Evolutionary conservation across 2,329 filamentous ascomycete genomes (phyloP).

Genomic region (Myriosclerotinia scirpicola): DNA sequence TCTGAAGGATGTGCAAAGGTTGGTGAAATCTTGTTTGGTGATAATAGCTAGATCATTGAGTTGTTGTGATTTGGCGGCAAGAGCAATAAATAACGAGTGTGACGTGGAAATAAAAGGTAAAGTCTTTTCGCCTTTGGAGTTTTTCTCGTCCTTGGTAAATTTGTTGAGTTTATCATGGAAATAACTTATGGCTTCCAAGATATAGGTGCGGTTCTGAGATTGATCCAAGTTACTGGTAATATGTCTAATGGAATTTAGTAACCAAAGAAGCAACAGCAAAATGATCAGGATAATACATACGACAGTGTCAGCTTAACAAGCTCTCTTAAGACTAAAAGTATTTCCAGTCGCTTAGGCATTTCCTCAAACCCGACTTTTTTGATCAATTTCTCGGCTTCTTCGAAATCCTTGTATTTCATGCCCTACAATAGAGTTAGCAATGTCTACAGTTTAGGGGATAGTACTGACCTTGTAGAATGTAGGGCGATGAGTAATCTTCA

Average conservation of each 20-base stretch:
- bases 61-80: slow-evolving; percentile 27
- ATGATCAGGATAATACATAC: slow-evolving; percentile 27
- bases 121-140: slow-evolving; percentile 27
- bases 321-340: slow-evolving; percentile 25
- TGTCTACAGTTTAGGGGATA: neutral
- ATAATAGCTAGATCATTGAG: slow-evolving; percentile 33
- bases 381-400: slow-evolving; percentile 37
- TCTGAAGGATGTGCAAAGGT: slow-evolving; percentile 27
- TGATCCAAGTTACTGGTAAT: slow-evolving; percentile 37
- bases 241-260: slow-evolving; percentile 30
- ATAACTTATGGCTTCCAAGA: slow-evolving; percentile 31
- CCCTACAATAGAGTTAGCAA: slow-evolving; percentile 25
- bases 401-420: slow-evolving; percentile 44
- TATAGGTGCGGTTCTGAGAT: slow-evolving; percentile 34
- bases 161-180: slow-evolving; percentile 33
- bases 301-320: slow-evolving; percentile 34
- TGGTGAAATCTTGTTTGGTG: slow-evolving; percentile 27
- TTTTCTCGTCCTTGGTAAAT: slow-evolving; percentile 29
- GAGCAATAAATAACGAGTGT: slow-evolving; percentile 30
- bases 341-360: slow-evolving; percentile 14
- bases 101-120: slow-evolving; percentile 32
- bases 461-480: slow-evolving; percentile 48
- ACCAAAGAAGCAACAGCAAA: neutral
- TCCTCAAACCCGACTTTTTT: slow-evolving; percentile 22
- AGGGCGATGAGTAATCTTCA: slow-evolving; percentile 52